These are phyloP conservation scores for Biscogniauxia mediterranea DNA, from an alignment of 2,329 filamentous ascomycete species.

Conservation along the genomic window DNA sequence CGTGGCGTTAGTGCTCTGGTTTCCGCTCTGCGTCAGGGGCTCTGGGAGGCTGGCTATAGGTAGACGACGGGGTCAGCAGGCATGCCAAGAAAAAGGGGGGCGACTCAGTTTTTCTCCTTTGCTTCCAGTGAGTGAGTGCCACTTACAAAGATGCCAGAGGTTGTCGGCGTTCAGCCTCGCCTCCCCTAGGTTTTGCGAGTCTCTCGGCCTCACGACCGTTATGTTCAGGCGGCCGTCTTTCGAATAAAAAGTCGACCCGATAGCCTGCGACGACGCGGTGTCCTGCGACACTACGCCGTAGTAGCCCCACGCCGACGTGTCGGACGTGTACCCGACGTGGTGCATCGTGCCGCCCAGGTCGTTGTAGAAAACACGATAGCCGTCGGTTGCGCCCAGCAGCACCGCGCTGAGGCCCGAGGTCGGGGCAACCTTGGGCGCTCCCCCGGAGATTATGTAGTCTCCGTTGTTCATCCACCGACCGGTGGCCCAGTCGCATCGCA, in stretches of 20 bases:
- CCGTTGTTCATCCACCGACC: conserved; percentile 33
- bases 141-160: conserved; percentile 35
- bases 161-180: conserved; percentile 29
- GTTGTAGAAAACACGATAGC: conserved; percentile 40
- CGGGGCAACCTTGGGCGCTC: conserved; percentile 25
- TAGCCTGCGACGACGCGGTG: conserved; percentile 25
- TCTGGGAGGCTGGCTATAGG: conserved; percentile 34
- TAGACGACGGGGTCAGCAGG: not conserved
- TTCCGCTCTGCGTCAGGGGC: conserved; percentile 24
- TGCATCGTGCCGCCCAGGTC: conserved; percentile 33
- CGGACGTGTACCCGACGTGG: conserved; percentile 31
- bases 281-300: conserved; percentile 34
- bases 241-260: conserved; percentile 30
- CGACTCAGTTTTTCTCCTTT: not conserved
- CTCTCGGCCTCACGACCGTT: conserved; percentile 34
- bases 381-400: conserved; percentile 31
- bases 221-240: conserved; percentile 28
- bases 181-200: conserved; percentile 33
- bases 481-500: conserved; percentile 35
- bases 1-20: conserved; percentile 27
- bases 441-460: conserved; percentile 31
- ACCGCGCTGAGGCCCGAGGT: conserved; percentile 33
- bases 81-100: not conserved
- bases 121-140: not conserved
- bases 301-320: conserved; percentile 30